Conservation (phyloP, 768 basidiomycete species). For the Russula virescens region DNA sequence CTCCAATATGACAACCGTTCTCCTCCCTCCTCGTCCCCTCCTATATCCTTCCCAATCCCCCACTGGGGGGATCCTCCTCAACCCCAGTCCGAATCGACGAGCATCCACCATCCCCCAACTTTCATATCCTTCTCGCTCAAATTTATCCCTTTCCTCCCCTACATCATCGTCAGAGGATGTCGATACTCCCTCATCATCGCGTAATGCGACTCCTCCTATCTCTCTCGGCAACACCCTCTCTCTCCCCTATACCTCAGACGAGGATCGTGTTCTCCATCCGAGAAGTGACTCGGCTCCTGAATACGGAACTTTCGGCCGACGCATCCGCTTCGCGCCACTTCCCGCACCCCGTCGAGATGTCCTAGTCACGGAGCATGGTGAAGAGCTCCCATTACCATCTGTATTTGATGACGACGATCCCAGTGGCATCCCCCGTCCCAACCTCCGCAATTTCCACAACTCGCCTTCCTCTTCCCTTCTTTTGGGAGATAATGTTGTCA, state of each 20-base stretch:
- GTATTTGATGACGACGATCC: slow-evolving; percentile 30
- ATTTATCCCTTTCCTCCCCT: slow-evolving; percentile 16
- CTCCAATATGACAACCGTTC: slow-evolving; percentile 8
- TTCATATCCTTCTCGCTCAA: slow-evolving; percentile 12
- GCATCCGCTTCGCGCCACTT: slow-evolving; percentile 80
- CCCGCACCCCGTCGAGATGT: slow-evolving; percentile 64
- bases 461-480: slow-evolving; percentile 20
- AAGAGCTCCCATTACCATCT: slow-evolving; percentile 35
- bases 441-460: slow-evolving; percentile 23
- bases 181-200: slow-evolving; percentile 13
- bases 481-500: slow-evolving; percentile 12
- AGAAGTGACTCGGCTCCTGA: slow-evolving; percentile 6
- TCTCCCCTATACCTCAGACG: slow-evolving; percentile 14
- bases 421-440: slow-evolving; percentile 23
- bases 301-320: slow-evolving; percentile 22
- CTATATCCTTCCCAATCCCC: neutral
- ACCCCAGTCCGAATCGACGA: neutral
- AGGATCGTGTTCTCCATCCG: slow-evolving; percentile 1
- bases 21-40: neutral
- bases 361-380: slow-evolving; percentile 38
- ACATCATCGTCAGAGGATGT: slow-evolving; percentile 14
- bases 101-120: neutral
- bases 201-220: slow-evolving; percentile 1
- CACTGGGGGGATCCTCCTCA: slow-evolving; percentile 9
- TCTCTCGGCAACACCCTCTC: slow-evolving; percentile 5